phyloP scores from a whole-genome alignment of 805 yeast genomes.

The Metschnikowia gelsemii region DNA sequence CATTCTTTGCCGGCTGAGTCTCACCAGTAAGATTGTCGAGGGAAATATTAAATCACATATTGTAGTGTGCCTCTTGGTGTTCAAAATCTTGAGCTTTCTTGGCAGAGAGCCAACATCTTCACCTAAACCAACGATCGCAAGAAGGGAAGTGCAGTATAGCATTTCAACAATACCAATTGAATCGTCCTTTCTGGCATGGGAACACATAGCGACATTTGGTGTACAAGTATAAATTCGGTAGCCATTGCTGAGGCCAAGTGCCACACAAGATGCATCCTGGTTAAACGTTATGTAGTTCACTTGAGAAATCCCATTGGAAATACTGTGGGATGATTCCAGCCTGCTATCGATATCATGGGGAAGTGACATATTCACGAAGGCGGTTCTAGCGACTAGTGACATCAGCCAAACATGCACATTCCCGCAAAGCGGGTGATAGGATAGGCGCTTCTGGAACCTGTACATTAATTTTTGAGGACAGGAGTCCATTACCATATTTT shows the following conservation, averaged over 20 bases:
- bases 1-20: conserved; percentile 33
- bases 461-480: too few relatives aligned
- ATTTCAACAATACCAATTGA: conserved; percentile 77
- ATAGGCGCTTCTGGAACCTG: too few relatives aligned
- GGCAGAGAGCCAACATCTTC: conserved; percentile 71
- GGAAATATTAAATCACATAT: conserved; percentile 47
- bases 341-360: conserved; percentile 5
- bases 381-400: conserved; percentile 4
- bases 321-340: conserved; percentile 6
- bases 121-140: conserved; percentile 80
- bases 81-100: conserved; percentile 77
- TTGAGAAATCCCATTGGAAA: conserved; percentile 5
- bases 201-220: conserved; percentile 61
- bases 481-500: too few relatives aligned
- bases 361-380: conserved; percentile 8
- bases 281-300: conserved; percentile 60
- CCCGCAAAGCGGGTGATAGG: background rate
- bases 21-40: conserved; percentile 39
- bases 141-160: conserved; percentile 84
- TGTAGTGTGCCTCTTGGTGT: conserved; percentile 64
- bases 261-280: conserved; percentile 83
- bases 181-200: conserved; percentile 39
- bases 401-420: conserved; percentile 1
- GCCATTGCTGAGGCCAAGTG: conserved; percentile 64
- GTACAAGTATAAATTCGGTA: conserved; percentile 83